These are phyloP conservation scores for Penicillium sp. DNA, from an alignment of 2,329 filamentous ascomycete species.

Conservation along the genomic window DNA sequence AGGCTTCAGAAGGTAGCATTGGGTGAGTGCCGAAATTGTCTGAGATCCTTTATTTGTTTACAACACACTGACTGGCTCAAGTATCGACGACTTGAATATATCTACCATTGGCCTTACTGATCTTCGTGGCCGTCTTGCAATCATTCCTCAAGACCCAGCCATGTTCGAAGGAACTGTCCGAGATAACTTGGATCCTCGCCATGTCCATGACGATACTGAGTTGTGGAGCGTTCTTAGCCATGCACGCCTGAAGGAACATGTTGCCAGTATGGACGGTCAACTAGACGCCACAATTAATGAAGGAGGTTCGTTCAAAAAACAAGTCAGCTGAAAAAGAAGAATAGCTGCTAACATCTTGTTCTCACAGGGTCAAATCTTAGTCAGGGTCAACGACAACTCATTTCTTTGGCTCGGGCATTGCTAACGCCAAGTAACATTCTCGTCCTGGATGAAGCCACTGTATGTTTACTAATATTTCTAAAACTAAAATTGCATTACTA, in stretches of 20 bases:
- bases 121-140: constrained; percentile 81
- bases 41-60: not conserved
- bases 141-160: constrained; percentile 96
- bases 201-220: constrained; percentile 94
- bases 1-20: constrained; percentile 76
- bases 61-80: constrained; percentile 29
- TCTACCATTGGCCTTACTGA: constrained; percentile 86
- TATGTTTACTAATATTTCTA: constrained; percentile 32
- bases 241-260: constrained; percentile 86
- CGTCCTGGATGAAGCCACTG: constrained; percentile 94
- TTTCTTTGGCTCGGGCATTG: constrained; percentile 89
- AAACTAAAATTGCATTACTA: not conserved
- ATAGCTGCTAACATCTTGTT: not conserved
- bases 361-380: constrained; percentile 84
- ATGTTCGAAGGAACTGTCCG: constrained; percentile 90
- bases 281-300: constrained; percentile 88
- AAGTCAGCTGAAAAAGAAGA: not conserved
- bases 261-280: constrained; percentile 79
- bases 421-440: constrained; percentile 95
- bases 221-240: constrained; percentile 95
- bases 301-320: constrained; percentile 66
- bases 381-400: constrained; percentile 87
- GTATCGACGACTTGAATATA: constrained; percentile 85
- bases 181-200: constrained; percentile 91
- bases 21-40: constrained; percentile 29